Evolutionary conservation across 2,329 filamentous ascomycete genomes (phyloP).

Genomic region (Fusarium poae): DNA sequence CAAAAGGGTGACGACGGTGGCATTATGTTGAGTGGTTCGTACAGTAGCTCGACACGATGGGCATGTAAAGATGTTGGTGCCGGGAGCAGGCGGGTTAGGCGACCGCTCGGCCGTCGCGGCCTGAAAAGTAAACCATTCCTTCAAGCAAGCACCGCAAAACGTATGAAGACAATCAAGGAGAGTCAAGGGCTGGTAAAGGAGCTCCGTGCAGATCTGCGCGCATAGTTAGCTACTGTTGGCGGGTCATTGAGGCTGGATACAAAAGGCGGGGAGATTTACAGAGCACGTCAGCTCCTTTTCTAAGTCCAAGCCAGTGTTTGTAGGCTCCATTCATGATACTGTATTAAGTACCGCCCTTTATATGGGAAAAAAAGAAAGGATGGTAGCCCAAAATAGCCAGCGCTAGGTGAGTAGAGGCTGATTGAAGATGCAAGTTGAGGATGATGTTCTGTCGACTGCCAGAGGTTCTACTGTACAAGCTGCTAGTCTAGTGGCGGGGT

Average conservation of each 20-base stretch:
- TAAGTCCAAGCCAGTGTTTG: constrained; percentile 73
- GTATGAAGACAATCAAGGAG: constrained; percentile 95
- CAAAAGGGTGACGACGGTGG: constrained; percentile 87
- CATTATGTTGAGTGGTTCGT: constrained; percentile 89
- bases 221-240: constrained; percentile 33
- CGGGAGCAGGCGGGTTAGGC: constrained; percentile 62
- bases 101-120: constrained; percentile 68
- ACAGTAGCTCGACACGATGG: constrained; percentile 91
- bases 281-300: constrained; percentile 97
- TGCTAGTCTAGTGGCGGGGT: constrained; percentile 44
- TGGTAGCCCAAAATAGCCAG: constrained; percentile 21
- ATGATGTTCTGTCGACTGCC: constrained; percentile 34
- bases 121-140: constrained; percentile 94
- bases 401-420: constrained; percentile 23
- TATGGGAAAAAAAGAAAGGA: constrained; percentile 19
- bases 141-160: constrained; percentile 94
- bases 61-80: constrained; percentile 79
- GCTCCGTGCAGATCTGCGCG: constrained; percentile 91
- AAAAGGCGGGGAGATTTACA: constrained; percentile 62
- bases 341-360: constrained; percentile 31
- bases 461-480: constrained; percentile 18
- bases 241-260: constrained; percentile 18
- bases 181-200: constrained; percentile 90
- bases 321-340: constrained; percentile 63
- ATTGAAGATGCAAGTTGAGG: constrained; percentile 27